These are phyloP conservation scores for Diospyros kaki DNA, from an alignment of 148 eudicot genomes.

Conservation along the genomic window DNA sequence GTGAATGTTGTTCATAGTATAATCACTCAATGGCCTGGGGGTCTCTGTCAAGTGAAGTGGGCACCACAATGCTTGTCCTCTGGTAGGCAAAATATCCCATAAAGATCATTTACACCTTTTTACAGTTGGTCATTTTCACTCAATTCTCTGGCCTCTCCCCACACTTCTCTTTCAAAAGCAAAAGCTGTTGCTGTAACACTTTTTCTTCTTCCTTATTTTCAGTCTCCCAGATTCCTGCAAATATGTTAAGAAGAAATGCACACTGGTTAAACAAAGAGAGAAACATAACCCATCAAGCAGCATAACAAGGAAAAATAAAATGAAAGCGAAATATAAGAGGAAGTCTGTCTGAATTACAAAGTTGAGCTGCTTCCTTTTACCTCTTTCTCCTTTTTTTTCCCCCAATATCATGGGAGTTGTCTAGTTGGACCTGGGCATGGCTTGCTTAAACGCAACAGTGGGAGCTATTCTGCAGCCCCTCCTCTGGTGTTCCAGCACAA, in stretches of 20 bases:
- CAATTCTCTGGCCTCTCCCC: conserved; percentile 18
- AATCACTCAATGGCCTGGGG: too few species aligned
- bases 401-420: background rate
- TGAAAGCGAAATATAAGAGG: too few species aligned
- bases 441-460: conserved; percentile 90
- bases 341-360: too few species aligned
- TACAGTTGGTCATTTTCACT: conserved; percentile 33
- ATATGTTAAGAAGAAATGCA: too few species aligned
- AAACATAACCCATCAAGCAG: too few species aligned
- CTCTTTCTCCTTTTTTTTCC: background rate
- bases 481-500: conserved; percentile 86
- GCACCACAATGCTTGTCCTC: conserved; percentile 30
- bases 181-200: conserved; percentile 17
- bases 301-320: too few species aligned
- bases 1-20: too few species aligned
- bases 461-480: conserved; percentile 91
- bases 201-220: conserved; percentile 14
- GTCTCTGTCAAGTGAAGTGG: conserved; percentile 25
- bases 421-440: conserved; percentile 34
- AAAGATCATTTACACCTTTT: conserved; percentile 29
- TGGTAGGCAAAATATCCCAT: conserved; percentile 41
- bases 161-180: conserved; percentile 16
- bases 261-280: too few species aligned
- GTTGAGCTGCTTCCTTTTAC: too few species aligned
- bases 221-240: background rate